Conservation (phyloP, 352 stramenopile genomes). For the Globisporangium solare region DNA sequence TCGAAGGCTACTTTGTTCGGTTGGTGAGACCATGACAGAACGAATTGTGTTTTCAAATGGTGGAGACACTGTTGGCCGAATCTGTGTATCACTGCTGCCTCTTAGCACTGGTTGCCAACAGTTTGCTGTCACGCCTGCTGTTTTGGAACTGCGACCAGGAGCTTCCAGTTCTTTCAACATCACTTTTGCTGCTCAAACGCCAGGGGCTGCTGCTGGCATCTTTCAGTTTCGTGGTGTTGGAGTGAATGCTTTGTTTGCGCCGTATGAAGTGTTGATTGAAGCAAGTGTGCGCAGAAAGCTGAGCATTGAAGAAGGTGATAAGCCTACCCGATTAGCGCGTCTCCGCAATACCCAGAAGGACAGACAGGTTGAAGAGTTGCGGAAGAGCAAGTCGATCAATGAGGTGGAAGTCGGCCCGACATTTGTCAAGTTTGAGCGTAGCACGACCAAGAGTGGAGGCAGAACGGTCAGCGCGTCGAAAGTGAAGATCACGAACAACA, state of each 20-base stretch:
- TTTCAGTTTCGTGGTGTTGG: conserved; percentile 83
- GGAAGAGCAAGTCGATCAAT: conserved; percentile 31
- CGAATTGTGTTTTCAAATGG: conserved; percentile 76
- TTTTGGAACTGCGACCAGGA: conserved; percentile 62
- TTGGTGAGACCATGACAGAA: conserved; percentile 70
- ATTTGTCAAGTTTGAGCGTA: conserved; percentile 51
- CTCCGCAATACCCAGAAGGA: background rate
- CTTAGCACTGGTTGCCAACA: conserved; percentile 82
- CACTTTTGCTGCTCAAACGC: conserved; percentile 51
- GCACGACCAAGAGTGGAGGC: conserved; percentile 22
- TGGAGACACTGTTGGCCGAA: conserved; percentile 43
- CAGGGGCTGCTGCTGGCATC: conserved; percentile 70
- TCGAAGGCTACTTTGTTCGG: conserved; percentile 60
- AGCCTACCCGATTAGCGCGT: background rate
- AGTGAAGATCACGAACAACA: conserved; percentile 60
- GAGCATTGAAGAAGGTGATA: conserved; percentile 20
- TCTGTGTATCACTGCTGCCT: conserved; percentile 77
- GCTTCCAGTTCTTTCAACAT: conserved; percentile 63
- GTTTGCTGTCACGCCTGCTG: conserved; percentile 70
- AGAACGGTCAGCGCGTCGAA: conserved; percentile 19
- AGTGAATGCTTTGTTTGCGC: conserved; percentile 49
- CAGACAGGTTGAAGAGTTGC: conserved; percentile 40
- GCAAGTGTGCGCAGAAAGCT: conserved; percentile 53
- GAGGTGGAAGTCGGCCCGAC: conserved; percentile 53
- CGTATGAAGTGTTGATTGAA: conserved; percentile 84